Evolutionary conservation across 2,329 filamentous ascomycete genomes (phyloP).

Genomic region (Teratosphaeria viscida): DNA sequence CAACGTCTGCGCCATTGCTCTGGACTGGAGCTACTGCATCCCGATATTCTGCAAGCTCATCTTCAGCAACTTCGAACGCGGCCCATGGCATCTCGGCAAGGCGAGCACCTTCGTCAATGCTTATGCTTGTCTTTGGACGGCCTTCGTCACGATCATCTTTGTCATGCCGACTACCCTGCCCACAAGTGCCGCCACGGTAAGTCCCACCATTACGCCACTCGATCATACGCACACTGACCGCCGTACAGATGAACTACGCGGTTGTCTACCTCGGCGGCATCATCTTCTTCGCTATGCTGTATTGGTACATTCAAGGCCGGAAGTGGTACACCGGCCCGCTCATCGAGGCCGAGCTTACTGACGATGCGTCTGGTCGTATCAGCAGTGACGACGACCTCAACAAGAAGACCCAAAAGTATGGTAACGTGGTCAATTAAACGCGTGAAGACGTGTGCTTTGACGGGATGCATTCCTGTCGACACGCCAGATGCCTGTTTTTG

Average conservation of each 20-base stretch:
- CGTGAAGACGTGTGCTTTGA: not conserved
- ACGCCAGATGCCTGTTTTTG: not conserved
- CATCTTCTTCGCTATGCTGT: conserved; percentile 32
- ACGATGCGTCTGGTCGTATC: conserved; percentile 7
- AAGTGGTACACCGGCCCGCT: conserved; percentile 41
- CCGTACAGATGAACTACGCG: conserved; percentile 45
- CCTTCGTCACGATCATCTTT: conserved; percentile 46
- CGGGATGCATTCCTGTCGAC: not conserved
- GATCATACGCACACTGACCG: not conserved
- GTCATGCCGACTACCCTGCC: conserved; percentile 41
- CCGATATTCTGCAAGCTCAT: conserved; percentile 45
- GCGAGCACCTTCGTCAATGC: conserved; percentile 34
- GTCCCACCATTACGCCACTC: conserved; percentile 5
- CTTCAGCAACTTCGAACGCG: conserved; percentile 39
- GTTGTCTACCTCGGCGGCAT: conserved; percentile 40
- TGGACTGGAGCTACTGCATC: conserved; percentile 48
- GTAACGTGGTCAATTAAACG: not conserved
- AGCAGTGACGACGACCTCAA: conserved; percentile 9
- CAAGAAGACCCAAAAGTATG: conserved; percentile 6
- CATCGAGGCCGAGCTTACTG: conserved; percentile 22
- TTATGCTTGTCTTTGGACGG: conserved; percentile 43
- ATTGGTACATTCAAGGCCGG: conserved; percentile 38
- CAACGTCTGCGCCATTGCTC: conserved; percentile 45
- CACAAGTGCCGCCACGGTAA: conserved; percentile 36
- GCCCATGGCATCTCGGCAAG: conserved; percentile 43